Evolutionary conservation across 1,284 basidiomycete genomes (phyloP).

Genomic region (Cutaneotrichosporon curvatum): DNA sequence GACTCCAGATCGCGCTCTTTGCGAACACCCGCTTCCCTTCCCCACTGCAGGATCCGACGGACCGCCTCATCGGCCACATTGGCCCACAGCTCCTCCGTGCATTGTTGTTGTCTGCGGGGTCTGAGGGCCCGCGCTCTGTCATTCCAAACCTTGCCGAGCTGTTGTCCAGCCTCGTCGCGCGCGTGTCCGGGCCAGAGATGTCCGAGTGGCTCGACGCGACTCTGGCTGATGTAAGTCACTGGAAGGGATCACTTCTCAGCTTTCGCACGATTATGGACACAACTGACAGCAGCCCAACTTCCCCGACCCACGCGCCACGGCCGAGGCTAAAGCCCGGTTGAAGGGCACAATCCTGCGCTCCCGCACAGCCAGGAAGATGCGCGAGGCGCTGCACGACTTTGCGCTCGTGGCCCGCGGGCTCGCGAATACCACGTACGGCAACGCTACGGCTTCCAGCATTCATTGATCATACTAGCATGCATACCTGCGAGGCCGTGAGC

Average conservation of each 20-base stretch:
- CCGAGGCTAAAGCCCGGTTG: slow-evolving; percentile 68
- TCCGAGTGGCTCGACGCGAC: slow-evolving; percentile 64
- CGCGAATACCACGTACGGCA: slow-evolving; percentile 45
- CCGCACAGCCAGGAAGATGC: slow-evolving; percentile 43
- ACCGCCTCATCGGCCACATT: slow-evolving; percentile 53
- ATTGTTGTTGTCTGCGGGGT: slow-evolving; percentile 67
- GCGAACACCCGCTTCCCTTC: slow-evolving; percentile 43
- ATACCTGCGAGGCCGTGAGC: too few species aligned
- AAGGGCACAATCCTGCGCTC: slow-evolving; percentile 58
- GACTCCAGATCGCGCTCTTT: slow-evolving; percentile 37
- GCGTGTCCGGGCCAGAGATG: slow-evolving; percentile 52
- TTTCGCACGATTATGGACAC: too few species aligned
- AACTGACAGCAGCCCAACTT: slow-evolving; percentile 18
- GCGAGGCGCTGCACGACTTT: slow-evolving; percentile 47
- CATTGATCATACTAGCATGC: not conserved
- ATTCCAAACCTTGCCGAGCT: slow-evolving; percentile 75
- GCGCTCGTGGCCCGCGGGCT: slow-evolving; percentile 44
- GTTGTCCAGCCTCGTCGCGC: slow-evolving; percentile 57
- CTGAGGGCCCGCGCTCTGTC: slow-evolving; percentile 71
- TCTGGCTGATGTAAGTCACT: slow-evolving; percentile 57
- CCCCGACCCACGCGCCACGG: slow-evolving; percentile 43
- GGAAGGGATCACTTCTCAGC: not conserved
- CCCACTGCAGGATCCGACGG: slow-evolving; percentile 34
- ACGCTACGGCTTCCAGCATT: slow-evolving; percentile 34
- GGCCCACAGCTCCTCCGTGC: slow-evolving; percentile 65